A percentile compares a stretch with the other conserved stretches of the same genome.
Evolutionary conservation across 2,329 filamentous ascomycete species (phyloP).

Genomic region (Alternaria hordeiaustralica): DNA sequence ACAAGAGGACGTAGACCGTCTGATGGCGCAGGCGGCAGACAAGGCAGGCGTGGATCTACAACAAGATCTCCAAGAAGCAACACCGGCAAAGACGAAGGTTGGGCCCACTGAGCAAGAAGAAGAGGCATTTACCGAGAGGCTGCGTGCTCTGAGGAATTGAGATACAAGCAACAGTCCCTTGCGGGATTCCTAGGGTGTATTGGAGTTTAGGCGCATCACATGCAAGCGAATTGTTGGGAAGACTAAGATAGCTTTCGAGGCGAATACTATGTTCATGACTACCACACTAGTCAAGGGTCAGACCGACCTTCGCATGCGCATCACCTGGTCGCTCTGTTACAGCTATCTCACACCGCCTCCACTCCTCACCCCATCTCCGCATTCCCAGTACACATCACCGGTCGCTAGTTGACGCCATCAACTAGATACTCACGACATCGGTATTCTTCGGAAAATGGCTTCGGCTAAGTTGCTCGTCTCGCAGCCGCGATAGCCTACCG

Average conservation of each 20-base stretch:
- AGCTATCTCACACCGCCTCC: conserved; percentile 1
- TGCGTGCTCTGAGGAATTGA: conserved; percentile 60
- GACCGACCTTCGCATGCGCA: neutral
- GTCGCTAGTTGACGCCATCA: neutral
- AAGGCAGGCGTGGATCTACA: conserved; percentile 84
- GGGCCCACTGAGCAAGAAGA: conserved; percentile 80
- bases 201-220: conserved; percentile 2
- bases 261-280: neutral
- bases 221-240: conserved; percentile 1
- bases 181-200: neutral
- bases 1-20: conserved; percentile 84
- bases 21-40: conserved; percentile 85
- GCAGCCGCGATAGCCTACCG: neutral
- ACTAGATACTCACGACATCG: neutral
- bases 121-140: conserved; percentile 70
- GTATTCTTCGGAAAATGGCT: neutral
- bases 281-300: neutral
- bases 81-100: conserved; percentile 62
- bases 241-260: neutral
- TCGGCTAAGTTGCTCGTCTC: neutral
- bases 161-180: neutral
- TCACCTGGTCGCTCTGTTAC: neutral
- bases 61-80: conserved; percentile 71
- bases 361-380: neutral
- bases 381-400: neutral